A percentile compares a stretch with the other conserved stretches of the same genome.
Evolutionary conservation across 306 rosid species (phyloP).

Genomic region (Rosa persica): DNA sequence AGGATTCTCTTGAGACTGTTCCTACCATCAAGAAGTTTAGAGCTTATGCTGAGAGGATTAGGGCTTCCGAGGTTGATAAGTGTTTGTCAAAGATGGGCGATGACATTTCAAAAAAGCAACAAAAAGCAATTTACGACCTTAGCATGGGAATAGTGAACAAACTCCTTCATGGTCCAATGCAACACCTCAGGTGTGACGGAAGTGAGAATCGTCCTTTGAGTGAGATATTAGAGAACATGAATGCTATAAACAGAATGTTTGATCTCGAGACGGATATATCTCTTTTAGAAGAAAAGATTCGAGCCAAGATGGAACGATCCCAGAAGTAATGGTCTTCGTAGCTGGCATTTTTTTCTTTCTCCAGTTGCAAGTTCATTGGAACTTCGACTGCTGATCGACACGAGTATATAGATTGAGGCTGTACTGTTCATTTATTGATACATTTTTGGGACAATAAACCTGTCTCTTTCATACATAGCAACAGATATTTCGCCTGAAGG

Average conservation of each 20-base stretch:
- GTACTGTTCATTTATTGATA: neutral
- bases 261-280: conserved; percentile 75
- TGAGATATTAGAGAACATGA: conserved; percentile 81
- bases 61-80: conserved; percentile 76
- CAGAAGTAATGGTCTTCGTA: conserved; percentile 35
- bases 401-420: neutral
- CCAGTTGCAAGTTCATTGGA: neutral
- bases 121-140: conserved; percentile 69
- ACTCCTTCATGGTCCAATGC: conserved; percentile 90
- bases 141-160: conserved; percentile 74
- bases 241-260: conserved; percentile 85
- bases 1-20: conserved; percentile 78
- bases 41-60: conserved; percentile 73
- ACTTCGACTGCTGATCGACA: neutral
- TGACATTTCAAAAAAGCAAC: conserved; percentile 60
- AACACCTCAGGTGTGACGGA: conserved; percentile 77
- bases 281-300: conserved; percentile 71
- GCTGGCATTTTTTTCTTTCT: conserved; percentile 23
- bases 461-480: neutral
- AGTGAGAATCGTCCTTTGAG: conserved; percentile 41
- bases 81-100: conserved; percentile 77
- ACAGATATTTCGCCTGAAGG: neutral
- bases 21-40: conserved; percentile 89
- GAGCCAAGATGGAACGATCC: conserved; percentile 56
- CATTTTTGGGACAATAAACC: neutral